Evolutionary conservation across 441 rosid species (phyloP).

Genomic region (Adansonia gregorii): DNA sequence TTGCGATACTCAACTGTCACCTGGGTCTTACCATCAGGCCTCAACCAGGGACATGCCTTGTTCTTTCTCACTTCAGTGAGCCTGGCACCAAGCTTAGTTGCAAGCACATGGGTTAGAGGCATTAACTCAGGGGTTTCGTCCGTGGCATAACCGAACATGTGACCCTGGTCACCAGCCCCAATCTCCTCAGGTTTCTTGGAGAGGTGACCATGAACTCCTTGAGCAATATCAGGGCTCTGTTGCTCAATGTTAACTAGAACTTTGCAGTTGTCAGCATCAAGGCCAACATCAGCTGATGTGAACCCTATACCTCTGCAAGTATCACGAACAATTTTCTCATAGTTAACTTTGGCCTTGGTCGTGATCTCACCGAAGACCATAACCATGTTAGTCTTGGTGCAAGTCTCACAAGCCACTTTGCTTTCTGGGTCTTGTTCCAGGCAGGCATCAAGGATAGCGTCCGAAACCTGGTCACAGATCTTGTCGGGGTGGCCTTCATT

Average conservation of each 20-base stretch:
- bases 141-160: constrained; percentile 80
- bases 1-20: constrained; percentile 78
- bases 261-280: constrained; percentile 76
- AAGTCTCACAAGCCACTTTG: constrained; percentile 90
- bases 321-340: constrained; percentile 76
- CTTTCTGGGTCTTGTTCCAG: constrained; percentile 83
- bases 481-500: constrained; percentile 89
- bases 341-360: constrained; percentile 65
- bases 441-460: constrained; percentile 85
- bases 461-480: constrained; percentile 84
- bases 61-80: constrained; percentile 82
- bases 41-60: constrained; percentile 76
- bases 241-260: constrained; percentile 80
- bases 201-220: constrained; percentile 82
- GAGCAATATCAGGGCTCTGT: constrained; percentile 86
- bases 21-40: constrained; percentile 88
- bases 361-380: constrained; percentile 92
- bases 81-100: constrained; percentile 82
- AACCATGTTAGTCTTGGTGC: constrained; percentile 86
- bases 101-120: constrained; percentile 80
- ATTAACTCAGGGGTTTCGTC: constrained; percentile 79
- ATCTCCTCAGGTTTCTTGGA: constrained; percentile 78
- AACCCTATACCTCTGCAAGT: constrained; percentile 81
- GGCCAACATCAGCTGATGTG: constrained; percentile 72
- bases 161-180: constrained; percentile 88